A percentile compares a stretch with the other conserved stretches of the same genome.
phyloP scores from a whole-genome alignment of 352 stramenopile species.

The Globisporangium megalacanthum region DNA sequence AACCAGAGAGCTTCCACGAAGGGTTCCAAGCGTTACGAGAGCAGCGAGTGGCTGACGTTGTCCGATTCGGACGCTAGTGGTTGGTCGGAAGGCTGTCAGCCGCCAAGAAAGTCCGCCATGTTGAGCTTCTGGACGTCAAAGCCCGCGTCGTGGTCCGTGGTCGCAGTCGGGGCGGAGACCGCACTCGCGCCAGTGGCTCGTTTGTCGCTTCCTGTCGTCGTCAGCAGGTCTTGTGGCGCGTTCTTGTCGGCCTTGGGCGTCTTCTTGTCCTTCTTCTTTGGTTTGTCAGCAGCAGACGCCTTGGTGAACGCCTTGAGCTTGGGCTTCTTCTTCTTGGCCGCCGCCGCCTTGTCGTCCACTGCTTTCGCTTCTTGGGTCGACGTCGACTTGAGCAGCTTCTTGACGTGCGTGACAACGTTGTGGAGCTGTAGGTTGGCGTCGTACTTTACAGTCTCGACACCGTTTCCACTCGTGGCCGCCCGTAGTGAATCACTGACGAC shows the following conservation, averaged over 20 bases:
- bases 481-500: conserved; percentile 42
- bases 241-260: conserved; percentile 34
- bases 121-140: conserved; percentile 76
- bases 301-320: conserved; percentile 22
- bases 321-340: conserved; percentile 36
- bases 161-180: conserved; percentile 2
- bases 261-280: conserved; percentile 13
- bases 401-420: conserved; percentile 40
- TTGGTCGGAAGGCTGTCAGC: too few relatives aligned
- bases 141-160: conserved; percentile 30
- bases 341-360: conserved; percentile 20
- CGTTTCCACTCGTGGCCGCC: conserved; percentile 19
- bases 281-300: too few relatives aligned
- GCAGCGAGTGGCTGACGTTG: too few relatives aligned
- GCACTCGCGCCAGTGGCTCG: too few relatives aligned
- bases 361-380: conserved; percentile 45
- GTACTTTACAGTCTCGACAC: conserved; percentile 14
- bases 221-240: too few relatives aligned
- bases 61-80: background rate
- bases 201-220: conserved; percentile 36
- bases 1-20: background rate
- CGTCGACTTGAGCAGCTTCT: conserved; percentile 60
- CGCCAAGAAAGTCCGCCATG: conserved; percentile 65
- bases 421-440: conserved; percentile 17
- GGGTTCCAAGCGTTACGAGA: too few relatives aligned